Base-by-base conservation (phyloP, 129 eudicot genomes). In the Flaveria trinervia region DNA sequence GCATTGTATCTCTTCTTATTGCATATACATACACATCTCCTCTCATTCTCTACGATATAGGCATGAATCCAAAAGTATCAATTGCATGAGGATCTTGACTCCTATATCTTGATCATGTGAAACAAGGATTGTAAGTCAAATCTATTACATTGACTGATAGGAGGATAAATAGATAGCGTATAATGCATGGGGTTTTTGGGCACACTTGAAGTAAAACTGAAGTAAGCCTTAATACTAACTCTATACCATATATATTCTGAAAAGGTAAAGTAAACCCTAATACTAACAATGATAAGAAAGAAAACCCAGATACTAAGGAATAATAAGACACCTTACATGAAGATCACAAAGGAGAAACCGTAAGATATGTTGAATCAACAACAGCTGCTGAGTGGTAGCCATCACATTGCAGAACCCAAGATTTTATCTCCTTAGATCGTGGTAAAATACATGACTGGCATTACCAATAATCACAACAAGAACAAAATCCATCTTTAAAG, bases 401-500 rank as follows among this genome's bases (percentile, higher is more conserved):
- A 18, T 54, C 23, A 54, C n/a, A 14, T 49, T 16, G 60, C 60
- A 52, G 60, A 52, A 52, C 55, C 4, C 55, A 50, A 50, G 55
- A 50, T 50, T 50, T 50, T 8, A 14, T 50, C 18, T 5, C 55
- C 16, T 14, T 15, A 45, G 25, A 69, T 52, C 20, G 4, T 69
- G 56, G 23, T 46, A 69, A 62, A 5, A 12, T 46, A 46, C 13
- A 26, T 49, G 44, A 13, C 55, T 41, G 13, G 9, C 18, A 74
- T 76, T 48, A 82, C 85, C 85, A 82, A 71, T 82, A 82, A 71
- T 82, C 85, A 11, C 62, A 57, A 52, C 85, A 82, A 76, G 85
- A 77, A 76, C 85, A 82, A 76, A 51, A 76, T 18, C 85, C 85
- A 65, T 80, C 84, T 71, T 77, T 82, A 65, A 83, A 86, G 77